Evolutionary conservation across 495 filamentous ascomycete genomes (phyloP), one percentile per base, ranked within the genome.

Genomic region (Aspergillus incahuasiensis): DNA sequence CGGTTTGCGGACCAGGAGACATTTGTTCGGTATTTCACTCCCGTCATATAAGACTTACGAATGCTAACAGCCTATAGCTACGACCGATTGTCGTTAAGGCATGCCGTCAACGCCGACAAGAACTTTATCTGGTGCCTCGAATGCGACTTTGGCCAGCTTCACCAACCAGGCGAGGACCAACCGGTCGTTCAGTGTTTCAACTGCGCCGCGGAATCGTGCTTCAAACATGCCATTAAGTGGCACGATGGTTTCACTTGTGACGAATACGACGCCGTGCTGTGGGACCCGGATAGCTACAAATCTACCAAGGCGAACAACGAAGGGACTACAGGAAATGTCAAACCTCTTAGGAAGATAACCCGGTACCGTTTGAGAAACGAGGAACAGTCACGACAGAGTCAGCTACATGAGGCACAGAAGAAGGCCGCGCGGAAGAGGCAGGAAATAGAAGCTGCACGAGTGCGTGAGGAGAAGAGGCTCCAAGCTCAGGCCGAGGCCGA

Each of bases 91-190:
- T 52, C 56, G 21, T 42, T 58, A 34, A 48, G 56, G 18, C 16
- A 53, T 5, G 56, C 56, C 1, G 43, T 58, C 28, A 46, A 32
- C 16, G 42, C 48, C 13, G 56, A 58, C 42, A 48, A 52, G 13
- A 58, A 58, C 38, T 58, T 58, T 42, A 46, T 58, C 13, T 58
- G 56, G 56, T 58, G 56, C 19, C 49, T 58, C 20, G 35, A 48
- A 5, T 58, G 56, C 42, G 43, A 58, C 16, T 52, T 48, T 21
- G 56, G 56, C 6, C 56, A 58, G 24, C 48, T 58, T 8, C 56
- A 58, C 32, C 42, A 47, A 21, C 21, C 12, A 16, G 56, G 49
- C 15, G 48, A 25, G 11, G n/a, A 19, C 1, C 48, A 58, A 18
- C 56, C 56, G 30, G 20, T 41, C 13, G 42, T 58, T 21, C 20